Base-by-base conservation (phyloP, 352 stramenopile species). In the Pythium myriotylum region DNA sequence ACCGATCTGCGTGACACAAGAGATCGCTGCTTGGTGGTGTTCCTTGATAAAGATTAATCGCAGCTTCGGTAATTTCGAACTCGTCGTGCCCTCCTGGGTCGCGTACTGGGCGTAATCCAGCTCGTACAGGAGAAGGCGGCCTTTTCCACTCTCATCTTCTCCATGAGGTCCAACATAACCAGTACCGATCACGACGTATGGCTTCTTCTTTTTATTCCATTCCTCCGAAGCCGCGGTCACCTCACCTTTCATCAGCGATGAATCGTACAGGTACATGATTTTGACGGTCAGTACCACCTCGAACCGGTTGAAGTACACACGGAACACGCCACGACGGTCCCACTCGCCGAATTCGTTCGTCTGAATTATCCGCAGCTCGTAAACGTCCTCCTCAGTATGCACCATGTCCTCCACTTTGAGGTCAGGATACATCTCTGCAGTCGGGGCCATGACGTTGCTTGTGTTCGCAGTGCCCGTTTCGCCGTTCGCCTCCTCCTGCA, bases 21-120 rank as follows among this genome's bases (percentile, higher is more conserved):
- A 93, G 52, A 95, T 92, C 1, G 85, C 83, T 29, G 84, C 86
- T 43, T 95, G 86, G 23, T 86, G 77, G 48, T 95, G 83, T 42
- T 95, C 86, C 54, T 95, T 95, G 42, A 92, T 89, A 54, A 93
- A 95, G 27, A 93, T 77, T 2, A 93, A 57, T 0, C 80, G 76
- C 20, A 95, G 68, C 63, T 95, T 95, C 0, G 86, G 86, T 45
- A 94, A 59, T 56, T 94, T 95, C 10, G 68, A 58, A 62, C 83
- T 92, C n/a, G 82, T 93, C 4, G 69, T 60, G 19, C 83, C 83
- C 13, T 69, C 71, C 65, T 91, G 68, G 14, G 89, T 91, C 29
- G 90, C 85, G 48, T 95, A 95, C 70, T 95, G 86, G 3, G 86
- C 86, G 55, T 95, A 95, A 51, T 95, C 86, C 12, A 95, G 62